Base-by-base conservation (phyloP, 495 filamentous ascomycete genomes). In the Staphylotrichum tortipilum region DNA sequence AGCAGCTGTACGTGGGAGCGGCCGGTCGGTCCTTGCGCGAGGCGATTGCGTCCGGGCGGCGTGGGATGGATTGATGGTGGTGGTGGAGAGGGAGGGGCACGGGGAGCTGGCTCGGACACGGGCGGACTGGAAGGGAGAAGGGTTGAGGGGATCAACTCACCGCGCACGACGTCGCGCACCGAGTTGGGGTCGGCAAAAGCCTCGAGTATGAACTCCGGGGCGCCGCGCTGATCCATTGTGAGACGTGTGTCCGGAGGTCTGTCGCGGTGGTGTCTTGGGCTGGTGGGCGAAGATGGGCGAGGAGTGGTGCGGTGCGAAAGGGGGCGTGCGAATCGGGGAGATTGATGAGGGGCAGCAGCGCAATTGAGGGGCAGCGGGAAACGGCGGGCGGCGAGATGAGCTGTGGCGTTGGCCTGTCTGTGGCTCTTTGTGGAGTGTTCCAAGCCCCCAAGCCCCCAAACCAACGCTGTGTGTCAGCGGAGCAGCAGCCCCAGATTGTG, bases 131-230 rank as follows among this genome's bases (percentile, higher is more conserved):
- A n/a, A n/a, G n/a, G n/a, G n/a, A n/a, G n/a, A n/a, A n/a, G n/a
- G n/a, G n/a, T n/a, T n/a, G n/a, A n/a, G n/a, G n/a, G n/a, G n/a
- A n/a, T n/a, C 26, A 24, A 52, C 61, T 54, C 69, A 95, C 92
- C 91, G 79, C 90, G 88, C 24, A 97, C 78, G 18, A 98, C 82
- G 67, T 97, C 92, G 62, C 86, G 86, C 56, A 95, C 86, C 55
- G 81, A 84, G 22, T 74, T 76, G 38, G 84, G 85, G 64, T 90
- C 87, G 51, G 85, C 83, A 65, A 90, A 86, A 57, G 88, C 83
- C 67, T 91, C 86, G 63, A 91, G 76, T 52, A 84, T 82, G 71
- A 88, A 90, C 65, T 90, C 85, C 57, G 85, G 86, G 60, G 85
- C 80, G 61, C 75, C 76, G 43, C 67, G 72, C 53, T 68, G 65